Evolutionary conservation across 2,329 filamentous ascomycete species (phyloP), one percentile per base, ranked within the genome.

Genomic region (Cladophialophora chaetospira): DNA sequence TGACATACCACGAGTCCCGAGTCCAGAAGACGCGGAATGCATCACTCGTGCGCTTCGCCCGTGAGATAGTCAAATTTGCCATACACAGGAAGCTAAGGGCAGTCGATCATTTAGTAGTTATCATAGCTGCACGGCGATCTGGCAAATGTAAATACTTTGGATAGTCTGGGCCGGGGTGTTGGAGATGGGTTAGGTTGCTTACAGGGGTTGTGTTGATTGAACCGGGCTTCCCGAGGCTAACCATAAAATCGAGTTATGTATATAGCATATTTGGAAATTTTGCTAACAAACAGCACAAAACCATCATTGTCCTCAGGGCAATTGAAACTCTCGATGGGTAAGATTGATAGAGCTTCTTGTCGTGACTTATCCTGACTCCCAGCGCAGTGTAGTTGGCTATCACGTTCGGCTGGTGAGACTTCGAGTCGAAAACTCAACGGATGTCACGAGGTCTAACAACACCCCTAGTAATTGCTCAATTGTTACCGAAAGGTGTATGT

Each of bases 381-480:
- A 8, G 29, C 13, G 29, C n/a, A n/a, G 29, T 33, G 29, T 33
- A 33, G 45, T 29, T 53, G 50, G 50, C 47, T 53, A 53, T 53
- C 50, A 53, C 50, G 50, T 53, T 53, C 50, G 50, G 50, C 50
- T 53, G 50, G 47, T 26, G 50, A 26, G 11, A n/a, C 25, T 33
- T 53, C 19, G 15, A 28, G 48, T 40, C 50, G 50, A 53, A 53
- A 53, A 40, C 40, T 53, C 50, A 47, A 40, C 50, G 50, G 50
- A n/a, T n/a, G n/a, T n/a, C n/a, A n/a, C n/a, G n/a, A n/a, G n/a
- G n/a, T n/a, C n/a, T n/a, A n/a, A n/a, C n/a, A n/a, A n/a, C n/a
- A n/a, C n/a, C n/a, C n/a, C n/a, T n/a, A n/a, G n/a, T n/a, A n/a
- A n/a, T n/a, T n/a, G n/a, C n/a, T n/a, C n/a, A n/a, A n/a, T n/a